Evolutionary conservation across 768 basidiomycete genomes (phyloP).

Genomic region (Boletus rex-veris): DNA sequence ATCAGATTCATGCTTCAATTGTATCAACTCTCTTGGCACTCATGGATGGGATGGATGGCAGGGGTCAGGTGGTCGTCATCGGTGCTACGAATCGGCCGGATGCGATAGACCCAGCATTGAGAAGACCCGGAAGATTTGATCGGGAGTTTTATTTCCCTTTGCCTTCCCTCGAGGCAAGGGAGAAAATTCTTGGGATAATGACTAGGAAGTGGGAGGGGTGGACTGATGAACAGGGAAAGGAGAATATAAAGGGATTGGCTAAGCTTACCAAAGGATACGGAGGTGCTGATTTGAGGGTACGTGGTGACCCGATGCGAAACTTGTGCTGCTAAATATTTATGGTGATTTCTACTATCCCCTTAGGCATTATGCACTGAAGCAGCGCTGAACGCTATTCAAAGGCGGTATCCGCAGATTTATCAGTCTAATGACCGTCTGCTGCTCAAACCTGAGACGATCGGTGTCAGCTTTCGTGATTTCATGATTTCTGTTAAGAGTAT

Average conservation of each 20-base stretch:
- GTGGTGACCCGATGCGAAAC: conserved; percentile 21
- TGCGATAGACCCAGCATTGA: conserved; percentile 93
- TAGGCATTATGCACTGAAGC: conserved; percentile 96
- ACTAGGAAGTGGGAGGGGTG: conserved; percentile 88
- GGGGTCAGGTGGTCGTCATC: conserved; percentile 95
- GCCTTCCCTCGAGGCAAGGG: conserved; percentile 77
- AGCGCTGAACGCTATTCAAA: conserved; percentile 91
- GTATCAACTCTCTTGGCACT: conserved; percentile 93
- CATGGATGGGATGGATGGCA: conserved; percentile 99
- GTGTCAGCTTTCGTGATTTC: conserved; percentile 84
- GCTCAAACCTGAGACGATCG: conserved; percentile 82
- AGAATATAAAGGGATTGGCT: conserved; percentile 63
- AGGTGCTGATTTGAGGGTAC: conserved; percentile 90
- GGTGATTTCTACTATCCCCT: background rate
- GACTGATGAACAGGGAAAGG: conserved; percentile 49
- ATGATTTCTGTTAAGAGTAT: conserved; percentile 96
- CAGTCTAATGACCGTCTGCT: conserved; percentile 82
- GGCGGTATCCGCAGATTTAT: conserved; percentile 97
- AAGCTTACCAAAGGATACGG: conserved; percentile 96
- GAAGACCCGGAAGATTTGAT: conserved; percentile 94
- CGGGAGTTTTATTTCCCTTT: conserved; percentile 97
- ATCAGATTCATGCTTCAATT: conserved; percentile 97
- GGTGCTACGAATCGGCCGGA: conserved; percentile 98
- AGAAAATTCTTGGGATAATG: conserved; percentile 88
- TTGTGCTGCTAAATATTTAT: background rate